These are phyloP conservation scores for Alnus rubra DNA, from an alignment of 306 rosid genomes.

Conservation along the genomic window DNA sequence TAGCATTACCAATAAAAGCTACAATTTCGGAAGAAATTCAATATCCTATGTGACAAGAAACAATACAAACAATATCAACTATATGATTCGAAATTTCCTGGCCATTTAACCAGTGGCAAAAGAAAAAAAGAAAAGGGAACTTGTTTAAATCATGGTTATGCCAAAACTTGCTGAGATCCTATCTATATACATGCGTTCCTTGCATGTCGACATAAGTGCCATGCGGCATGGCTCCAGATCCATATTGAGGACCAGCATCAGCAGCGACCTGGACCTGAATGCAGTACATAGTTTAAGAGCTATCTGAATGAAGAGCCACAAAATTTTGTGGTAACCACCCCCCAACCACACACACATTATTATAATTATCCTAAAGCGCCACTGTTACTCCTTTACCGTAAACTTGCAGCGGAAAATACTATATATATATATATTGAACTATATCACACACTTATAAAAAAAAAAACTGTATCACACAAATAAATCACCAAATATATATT, in stretches of 20 bases:
- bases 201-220: constrained; percentile 37
- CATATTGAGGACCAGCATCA: constrained; percentile 47
- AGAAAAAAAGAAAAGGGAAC: background rate
- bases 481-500: no score
- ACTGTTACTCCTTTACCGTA: no score
- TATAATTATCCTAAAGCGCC: no score
- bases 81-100: background rate
- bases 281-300: constrained; percentile 9
- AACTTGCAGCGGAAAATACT: no score
- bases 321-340: background rate
- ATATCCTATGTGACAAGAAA: background rate
- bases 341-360: no score
- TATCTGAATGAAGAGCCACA: constrained; percentile 2
- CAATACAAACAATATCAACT: background rate
- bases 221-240: constrained; percentile 35
- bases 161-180: constrained; percentile 24
- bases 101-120: background rate
- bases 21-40: background rate
- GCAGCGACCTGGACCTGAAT: constrained; percentile 50
- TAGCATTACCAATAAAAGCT: background rate
- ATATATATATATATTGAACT: no score
- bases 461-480: no score
- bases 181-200: constrained; percentile 42
- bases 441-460: no score
- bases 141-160: constrained; percentile 1